Evolutionary conservation across 306 rosid species (phyloP).

Genomic region (Castanea sativa): DNA sequence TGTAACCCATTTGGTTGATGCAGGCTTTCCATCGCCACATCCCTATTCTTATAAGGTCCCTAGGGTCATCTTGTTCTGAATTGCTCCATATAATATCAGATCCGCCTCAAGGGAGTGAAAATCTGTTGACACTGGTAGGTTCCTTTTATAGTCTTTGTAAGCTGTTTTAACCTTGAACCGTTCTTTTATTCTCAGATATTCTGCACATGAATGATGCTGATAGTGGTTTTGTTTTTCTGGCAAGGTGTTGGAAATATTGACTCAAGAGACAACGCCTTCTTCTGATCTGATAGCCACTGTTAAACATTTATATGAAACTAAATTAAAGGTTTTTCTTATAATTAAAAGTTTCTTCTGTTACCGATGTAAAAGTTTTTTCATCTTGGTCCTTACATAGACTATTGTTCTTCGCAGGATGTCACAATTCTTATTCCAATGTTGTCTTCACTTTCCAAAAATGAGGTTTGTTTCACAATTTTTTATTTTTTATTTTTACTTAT

Average conservation of each 20-base stretch:
- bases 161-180: slow-evolving; percentile 5
- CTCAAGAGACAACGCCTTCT: slow-evolving; percentile 76
- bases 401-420: slow-evolving; percentile 72
- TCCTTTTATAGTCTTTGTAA: slow-evolving; percentile 20
- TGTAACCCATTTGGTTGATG: slow-evolving; percentile 22
- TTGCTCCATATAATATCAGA: slow-evolving; percentile 80
- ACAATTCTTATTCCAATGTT: slow-evolving; percentile 93
- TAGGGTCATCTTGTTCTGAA: slow-evolving; percentile 83
- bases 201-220: slow-evolving; percentile 4
- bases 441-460: slow-evolving; percentile 80
- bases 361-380: neutral
- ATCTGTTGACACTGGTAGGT: slow-evolving; percentile 80
- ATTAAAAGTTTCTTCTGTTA: slow-evolving; percentile 14
- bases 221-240: slow-evolving; percentile 31
- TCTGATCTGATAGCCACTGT: slow-evolving; percentile 84
- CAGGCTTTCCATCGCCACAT: slow-evolving; percentile 97
- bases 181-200: slow-evolving; percentile 8
- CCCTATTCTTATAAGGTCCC: slow-evolving; percentile 82
- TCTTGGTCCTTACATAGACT: slow-evolving; percentile 27
- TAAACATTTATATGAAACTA: slow-evolving; percentile 87
- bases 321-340: slow-evolving; percentile 61
- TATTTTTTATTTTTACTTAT: slow-evolving; percentile 12
- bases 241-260: slow-evolving; percentile 89
- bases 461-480: slow-evolving; percentile 48
- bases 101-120: slow-evolving; percentile 99